Conservation (phyloP, 2,329 filamentous ascomycete genomes). For the Exserohilum turcica region DNA sequence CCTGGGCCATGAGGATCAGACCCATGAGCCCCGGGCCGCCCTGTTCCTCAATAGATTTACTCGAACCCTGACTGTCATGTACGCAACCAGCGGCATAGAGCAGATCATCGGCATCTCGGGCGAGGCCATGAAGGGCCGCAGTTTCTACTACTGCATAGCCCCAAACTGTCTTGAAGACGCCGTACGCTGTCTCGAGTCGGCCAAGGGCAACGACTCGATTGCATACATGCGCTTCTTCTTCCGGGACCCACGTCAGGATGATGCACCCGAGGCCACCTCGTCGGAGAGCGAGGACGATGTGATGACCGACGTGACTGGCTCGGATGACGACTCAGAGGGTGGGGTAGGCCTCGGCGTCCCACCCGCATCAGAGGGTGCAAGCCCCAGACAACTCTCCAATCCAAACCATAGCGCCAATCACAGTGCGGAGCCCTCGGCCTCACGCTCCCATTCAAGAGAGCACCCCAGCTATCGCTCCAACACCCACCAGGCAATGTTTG, state of each 20-base stretch:
- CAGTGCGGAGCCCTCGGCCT: constrained; percentile 26
- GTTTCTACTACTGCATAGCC: constrained; percentile 87
- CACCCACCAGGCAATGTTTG: constrained; percentile 35
- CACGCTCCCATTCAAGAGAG: constrained; percentile 54
- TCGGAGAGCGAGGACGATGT: constrained; percentile 57
- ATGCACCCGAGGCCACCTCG: constrained; percentile 36
- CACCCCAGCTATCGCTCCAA: constrained; percentile 44
- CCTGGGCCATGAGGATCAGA: constrained; percentile 58
- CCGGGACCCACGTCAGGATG: constrained; percentile 69
- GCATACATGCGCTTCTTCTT: constrained; percentile 88
- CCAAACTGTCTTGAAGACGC: constrained; percentile 77
- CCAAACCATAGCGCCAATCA: constrained; percentile 20
- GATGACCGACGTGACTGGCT: constrained; percentile 56
- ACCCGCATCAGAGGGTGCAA: constrained; percentile 20
- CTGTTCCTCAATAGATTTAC: constrained; percentile 88
- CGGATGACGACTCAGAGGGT: constrained; percentile 55
- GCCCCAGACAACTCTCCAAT: constrained; percentile 28
- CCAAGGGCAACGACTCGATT: constrained; percentile 89
- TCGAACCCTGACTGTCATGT: constrained; percentile 81
- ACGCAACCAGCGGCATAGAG: constrained; percentile 76
- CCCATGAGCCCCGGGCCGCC: constrained; percentile 80
- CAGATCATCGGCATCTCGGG: constrained; percentile 76
- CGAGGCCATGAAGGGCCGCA: constrained; percentile 72
- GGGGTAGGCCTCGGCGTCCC: constrained; percentile 49
- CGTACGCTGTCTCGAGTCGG: constrained; percentile 78